phyloP scores from a whole-genome alignment of 768 basidiomycete genomes.

The Lactarius akahatsu region DNA sequence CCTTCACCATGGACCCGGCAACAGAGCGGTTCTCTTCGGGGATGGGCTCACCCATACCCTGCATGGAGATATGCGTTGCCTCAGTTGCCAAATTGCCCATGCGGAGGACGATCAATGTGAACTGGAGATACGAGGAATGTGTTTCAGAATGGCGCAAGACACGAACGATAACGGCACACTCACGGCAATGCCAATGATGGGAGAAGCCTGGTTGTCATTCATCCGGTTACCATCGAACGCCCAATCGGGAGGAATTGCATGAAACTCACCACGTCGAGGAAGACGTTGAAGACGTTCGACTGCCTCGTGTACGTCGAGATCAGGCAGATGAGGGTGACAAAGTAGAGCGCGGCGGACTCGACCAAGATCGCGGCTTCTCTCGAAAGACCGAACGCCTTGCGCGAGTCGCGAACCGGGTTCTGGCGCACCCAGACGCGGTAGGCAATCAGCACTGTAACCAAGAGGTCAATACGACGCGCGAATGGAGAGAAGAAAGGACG shows the following conservation, averaged over 20 bases:
- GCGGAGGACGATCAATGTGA: slow-evolving; percentile 22
- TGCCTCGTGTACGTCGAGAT: slow-evolving; percentile 19
- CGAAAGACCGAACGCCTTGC: slow-evolving; percentile 21
- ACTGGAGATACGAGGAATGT: slow-evolving; percentile 1
- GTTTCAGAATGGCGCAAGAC: background rate
- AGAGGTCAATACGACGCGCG: background rate
- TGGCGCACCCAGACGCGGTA: slow-evolving; percentile 33
- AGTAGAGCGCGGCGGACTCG: slow-evolving; percentile 27
- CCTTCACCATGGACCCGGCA: slow-evolving; percentile 21
- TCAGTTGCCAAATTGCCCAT: background rate
- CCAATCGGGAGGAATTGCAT: background rate
- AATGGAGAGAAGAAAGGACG: slow-evolving; percentile 11
- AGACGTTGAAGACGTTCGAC: slow-evolving; percentile 26
- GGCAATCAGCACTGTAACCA: slow-evolving; percentile 31
- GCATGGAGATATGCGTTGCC: slow-evolving; percentile 25
- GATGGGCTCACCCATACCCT: slow-evolving; percentile 13
- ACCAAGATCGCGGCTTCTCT: slow-evolving; percentile 22
- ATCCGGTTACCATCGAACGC: background rate
- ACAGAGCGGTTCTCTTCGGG: slow-evolving; percentile 19
- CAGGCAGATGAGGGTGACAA: slow-evolving; percentile 15
- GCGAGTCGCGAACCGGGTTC: slow-evolving; percentile 21
- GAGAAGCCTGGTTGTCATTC: slow-evolving; percentile 15
- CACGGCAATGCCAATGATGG: slow-evolving; percentile 25
- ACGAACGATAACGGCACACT: background rate
- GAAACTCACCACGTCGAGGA: slow-evolving; percentile 26